Evolutionary conservation across 306 rosid species (phyloP).

Genomic region (Carpinus fangiana): DNA sequence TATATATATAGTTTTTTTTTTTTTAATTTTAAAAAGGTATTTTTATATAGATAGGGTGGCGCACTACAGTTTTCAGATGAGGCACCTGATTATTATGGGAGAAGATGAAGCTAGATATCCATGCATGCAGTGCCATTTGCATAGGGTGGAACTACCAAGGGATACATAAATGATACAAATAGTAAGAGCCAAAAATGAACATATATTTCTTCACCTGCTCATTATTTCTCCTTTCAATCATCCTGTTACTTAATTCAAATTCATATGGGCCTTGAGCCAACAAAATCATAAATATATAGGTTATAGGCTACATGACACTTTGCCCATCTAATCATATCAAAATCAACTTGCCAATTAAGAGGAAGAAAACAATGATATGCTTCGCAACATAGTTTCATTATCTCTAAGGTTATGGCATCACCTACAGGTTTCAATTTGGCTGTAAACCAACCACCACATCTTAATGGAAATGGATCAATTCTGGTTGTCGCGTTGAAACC

Average conservation of each 20-base stretch:
- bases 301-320: slow-evolving; percentile 32
- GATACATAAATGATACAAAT: slow-evolving; percentile 32
- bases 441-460: neutral
- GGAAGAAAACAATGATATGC: slow-evolving; percentile 28
- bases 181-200: slow-evolving; percentile 23
- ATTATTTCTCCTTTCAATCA: neutral
- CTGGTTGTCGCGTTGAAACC: neutral
- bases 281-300: slow-evolving; percentile 11
- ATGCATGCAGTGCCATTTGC: slow-evolving; percentile 32
- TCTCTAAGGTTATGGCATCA: too few relatives aligned
- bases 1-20: too few relatives aligned
- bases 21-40: too few relatives aligned
- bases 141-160: slow-evolving; percentile 18
- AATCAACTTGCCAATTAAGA: slow-evolving; percentile 10
- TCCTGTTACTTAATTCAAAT: slow-evolving; percentile 22
- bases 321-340: slow-evolving; percentile 40
- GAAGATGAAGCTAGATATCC: slow-evolving; percentile 1
- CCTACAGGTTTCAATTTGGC: neutral
- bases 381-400: too few relatives aligned
- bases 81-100: slow-evolving; percentile 14
- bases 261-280: slow-evolving; percentile 21
- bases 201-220: slow-evolving; percentile 5
- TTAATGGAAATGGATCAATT: neutral
- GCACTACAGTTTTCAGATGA: neutral
- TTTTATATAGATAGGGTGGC: slow-evolving; percentile 12